Evolutionary conservation across 2,329 filamentous ascomycete genomes (phyloP), one percentile per base, ranked within the genome.

Genomic region (Paraconiothyrium sp.): DNA sequence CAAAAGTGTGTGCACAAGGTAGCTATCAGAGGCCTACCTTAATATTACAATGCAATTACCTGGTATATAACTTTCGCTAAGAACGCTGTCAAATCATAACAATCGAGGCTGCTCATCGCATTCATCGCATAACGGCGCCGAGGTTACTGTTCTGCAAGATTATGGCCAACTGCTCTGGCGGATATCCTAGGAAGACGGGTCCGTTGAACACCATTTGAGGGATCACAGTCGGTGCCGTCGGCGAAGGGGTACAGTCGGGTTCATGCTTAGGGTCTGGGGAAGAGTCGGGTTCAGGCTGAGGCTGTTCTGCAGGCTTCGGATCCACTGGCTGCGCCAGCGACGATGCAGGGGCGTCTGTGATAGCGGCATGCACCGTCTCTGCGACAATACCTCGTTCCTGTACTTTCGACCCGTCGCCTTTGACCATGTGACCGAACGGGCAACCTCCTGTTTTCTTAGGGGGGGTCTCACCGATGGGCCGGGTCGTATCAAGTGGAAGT

Each of bases 121-220:
- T 68, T 70, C 66, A 76, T 51, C 72, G 64, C 63, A 72, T 68
- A 24, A 66, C 62, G n/a, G 67, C 66, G 14, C 74, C 74, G n/a
- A 78, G 62, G 49, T 76, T 76, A 49, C 76, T 77, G 51, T 77
- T 77, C 51, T 79, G 76, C 49, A 79, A 59, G 13, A 79, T 50
- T 7, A 65, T 64, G 47, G 74, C 71, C 34, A 78, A 63, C 59
- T 79, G 77, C 10, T 79, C 77, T 39, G 77, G 74, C 2, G 77
- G 72, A 59, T 97, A 97, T 0, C 94, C 94, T 70, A 98, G 92
- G 73, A 97, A 97, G 0, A 97, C 93, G 0, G 94, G 94, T 0
- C 94, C 94, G 9, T 92, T 97, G 74, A 97, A 97, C 0, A 96
- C 84, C 86, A 97, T 91, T 69, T 91, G 90, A 10, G 92, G 87